These are phyloP conservation scores for Populus hybrid DNA, from an alignment of 441 rosid species.

Conservation along the genomic window DNA sequence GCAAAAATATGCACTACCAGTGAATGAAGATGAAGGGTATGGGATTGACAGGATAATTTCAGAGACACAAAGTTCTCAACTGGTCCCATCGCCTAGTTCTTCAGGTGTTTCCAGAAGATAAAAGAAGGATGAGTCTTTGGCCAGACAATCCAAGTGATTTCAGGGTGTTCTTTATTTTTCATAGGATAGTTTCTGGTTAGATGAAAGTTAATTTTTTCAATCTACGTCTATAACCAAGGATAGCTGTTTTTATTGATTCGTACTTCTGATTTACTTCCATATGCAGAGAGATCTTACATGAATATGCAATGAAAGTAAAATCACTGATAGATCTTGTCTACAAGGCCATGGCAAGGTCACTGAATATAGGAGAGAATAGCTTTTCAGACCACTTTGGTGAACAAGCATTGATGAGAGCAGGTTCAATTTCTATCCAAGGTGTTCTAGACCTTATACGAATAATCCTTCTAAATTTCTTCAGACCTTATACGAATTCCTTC, in stretches of 20 bases:
- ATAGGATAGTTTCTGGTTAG: no score
- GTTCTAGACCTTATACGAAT: no score
- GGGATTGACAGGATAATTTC: conserved; percentile 58
- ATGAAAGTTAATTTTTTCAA: no score
- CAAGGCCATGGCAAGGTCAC: no score
- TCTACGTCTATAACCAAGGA: background rate
- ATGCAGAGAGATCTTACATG: conserved; percentile 1
- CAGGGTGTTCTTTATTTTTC: conserved; percentile 29
- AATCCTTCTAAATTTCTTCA: no score
- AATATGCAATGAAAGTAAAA: no score
- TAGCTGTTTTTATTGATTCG: background rate
- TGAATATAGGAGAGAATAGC: no score
- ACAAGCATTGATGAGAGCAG: no score
- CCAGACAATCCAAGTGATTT: conserved; percentile 42
- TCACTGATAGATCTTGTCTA: no score
- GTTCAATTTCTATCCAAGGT: no score
- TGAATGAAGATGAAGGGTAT: conserved; percentile 51
- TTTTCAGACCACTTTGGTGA: no score
- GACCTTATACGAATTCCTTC: no score
- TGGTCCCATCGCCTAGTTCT: conserved; percentile 60
- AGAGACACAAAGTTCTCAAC: conserved; percentile 53
- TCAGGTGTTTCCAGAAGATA: conserved; percentile 39
- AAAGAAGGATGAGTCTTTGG: conserved; percentile 41
- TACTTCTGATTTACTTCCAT: conserved; percentile 22
- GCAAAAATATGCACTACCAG: conserved; percentile 38